These are phyloP conservation scores for Rhododendron griersonianum DNA, from an alignment of 148 eudicot species.

Conservation along the genomic window DNA sequence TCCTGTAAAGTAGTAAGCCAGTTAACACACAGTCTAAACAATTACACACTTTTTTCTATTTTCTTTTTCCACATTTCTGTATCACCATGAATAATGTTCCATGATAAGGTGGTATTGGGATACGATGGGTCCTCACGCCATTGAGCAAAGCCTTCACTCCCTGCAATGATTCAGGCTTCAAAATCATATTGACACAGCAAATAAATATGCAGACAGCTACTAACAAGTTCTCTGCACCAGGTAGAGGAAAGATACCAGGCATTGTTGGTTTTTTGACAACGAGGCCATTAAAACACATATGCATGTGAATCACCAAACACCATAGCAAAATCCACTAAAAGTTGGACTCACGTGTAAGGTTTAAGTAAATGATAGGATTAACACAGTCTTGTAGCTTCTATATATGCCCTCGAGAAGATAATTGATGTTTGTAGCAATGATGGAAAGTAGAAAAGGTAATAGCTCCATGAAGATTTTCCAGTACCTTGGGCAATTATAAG, in stretches of 20 bases:
- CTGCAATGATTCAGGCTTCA: conserved; percentile 30
- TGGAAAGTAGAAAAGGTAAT: background rate
- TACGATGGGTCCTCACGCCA: conserved; percentile 77
- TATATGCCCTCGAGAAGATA: background rate
- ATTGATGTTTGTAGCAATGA: background rate
- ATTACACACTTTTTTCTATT: background rate
- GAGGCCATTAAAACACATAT: background rate
- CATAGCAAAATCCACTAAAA: background rate
- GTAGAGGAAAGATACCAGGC: background rate
- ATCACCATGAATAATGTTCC: conserved; percentile 72
- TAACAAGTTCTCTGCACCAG: background rate
- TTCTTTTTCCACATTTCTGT: conserved; percentile 6
- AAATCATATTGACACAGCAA: background rate
- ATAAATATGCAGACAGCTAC: background rate
- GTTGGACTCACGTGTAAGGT: background rate
- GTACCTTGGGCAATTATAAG: conserved; percentile 80
- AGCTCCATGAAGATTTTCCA: background rate
- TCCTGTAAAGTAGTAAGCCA: conserved; percentile 35
- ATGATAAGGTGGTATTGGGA: conserved; percentile 54
- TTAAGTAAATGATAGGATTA: background rate
- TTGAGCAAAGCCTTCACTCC: conserved; percentile 55
- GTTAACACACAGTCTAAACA: background rate
- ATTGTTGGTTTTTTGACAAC: no score
- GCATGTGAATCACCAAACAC: background rate
- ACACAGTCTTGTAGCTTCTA: background rate